These are phyloP conservation scores for Fraxinus angustifolia DNA, from an alignment of 305 asterid species.

Conservation along the genomic window DNA sequence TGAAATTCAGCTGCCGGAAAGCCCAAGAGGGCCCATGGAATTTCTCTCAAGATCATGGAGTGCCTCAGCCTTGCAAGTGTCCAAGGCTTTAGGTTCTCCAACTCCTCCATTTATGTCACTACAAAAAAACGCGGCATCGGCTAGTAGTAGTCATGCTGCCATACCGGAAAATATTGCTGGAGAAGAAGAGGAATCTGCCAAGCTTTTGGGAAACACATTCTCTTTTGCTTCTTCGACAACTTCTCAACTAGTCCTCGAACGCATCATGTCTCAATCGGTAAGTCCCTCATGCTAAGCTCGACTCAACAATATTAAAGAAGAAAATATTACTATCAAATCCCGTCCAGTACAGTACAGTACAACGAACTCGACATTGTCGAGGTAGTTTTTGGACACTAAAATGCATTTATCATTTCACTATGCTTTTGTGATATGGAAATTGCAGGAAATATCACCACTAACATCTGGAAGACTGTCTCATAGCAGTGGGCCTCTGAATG, in stretches of 20 bases:
- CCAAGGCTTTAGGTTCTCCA: slow-evolving; percentile 57
- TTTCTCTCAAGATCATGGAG: slow-evolving; percentile 96
- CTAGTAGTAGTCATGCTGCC: slow-evolving; percentile 13
- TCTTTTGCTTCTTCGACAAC: slow-evolving; percentile 96
- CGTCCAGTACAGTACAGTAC: background rate
- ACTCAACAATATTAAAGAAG: background rate
- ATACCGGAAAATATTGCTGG: slow-evolving; percentile 54
- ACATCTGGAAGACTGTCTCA: slow-evolving; percentile 99
- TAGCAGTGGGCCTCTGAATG: slow-evolving; percentile 91
- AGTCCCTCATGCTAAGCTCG: slow-evolving; percentile 16
- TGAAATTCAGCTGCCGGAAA: slow-evolving; percentile 77
- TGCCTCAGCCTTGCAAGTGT: slow-evolving; percentile 78
- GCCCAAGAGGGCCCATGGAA: slow-evolving; percentile 97
- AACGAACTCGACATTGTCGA: background rate
- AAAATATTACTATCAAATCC: background rate
- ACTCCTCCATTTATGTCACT: slow-evolving; percentile 29
- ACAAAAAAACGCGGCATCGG: background rate
- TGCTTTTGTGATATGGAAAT: background rate
- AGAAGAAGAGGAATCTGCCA: slow-evolving; percentile 64
- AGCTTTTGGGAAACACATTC: slow-evolving; percentile 76
- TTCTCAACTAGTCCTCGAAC: slow-evolving; percentile 92
- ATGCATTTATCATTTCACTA: background rate
- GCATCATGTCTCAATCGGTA: slow-evolving; percentile 96
- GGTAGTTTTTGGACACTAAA: background rate
- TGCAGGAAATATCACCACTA: slow-evolving; percentile 88